phyloP scores from a whole-genome alignment of 805 yeast genomes.

The Pichia membranifaciens region DNA sequence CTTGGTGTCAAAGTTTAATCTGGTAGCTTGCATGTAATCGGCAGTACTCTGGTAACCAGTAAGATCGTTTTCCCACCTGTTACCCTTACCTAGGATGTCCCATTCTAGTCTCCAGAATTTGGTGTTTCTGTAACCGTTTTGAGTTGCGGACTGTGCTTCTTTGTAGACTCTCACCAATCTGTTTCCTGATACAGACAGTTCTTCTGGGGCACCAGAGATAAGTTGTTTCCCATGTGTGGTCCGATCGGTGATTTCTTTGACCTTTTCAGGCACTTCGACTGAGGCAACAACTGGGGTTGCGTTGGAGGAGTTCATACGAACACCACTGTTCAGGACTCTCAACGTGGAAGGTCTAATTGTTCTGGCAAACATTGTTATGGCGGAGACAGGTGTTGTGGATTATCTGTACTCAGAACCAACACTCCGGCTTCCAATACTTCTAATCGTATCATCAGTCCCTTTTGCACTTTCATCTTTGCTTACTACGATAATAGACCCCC shows the following conservation, averaged over 20 bases:
- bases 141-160: constrained; percentile 77
- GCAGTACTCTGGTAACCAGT: constrained; percentile 79
- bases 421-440: too few species aligned
- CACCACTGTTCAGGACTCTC: neutral
- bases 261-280: constrained; percentile 13
- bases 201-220: constrained; percentile 73
- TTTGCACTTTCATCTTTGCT: too few species aligned
- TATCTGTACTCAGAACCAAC: too few species aligned
- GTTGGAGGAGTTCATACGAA: constrained; percentile 11
- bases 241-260: constrained; percentile 16
- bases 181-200: constrained; percentile 39
- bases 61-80: constrained; percentile 86
- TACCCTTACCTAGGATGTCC: constrained; percentile 71
- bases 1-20: constrained; percentile 64
- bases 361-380: constrained; percentile 10
- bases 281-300: constrained; percentile 14
- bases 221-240: constrained; percentile 42
- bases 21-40: constrained; percentile 78
- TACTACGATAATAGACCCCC: too few species aligned
- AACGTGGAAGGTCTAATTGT: constrained; percentile 1
- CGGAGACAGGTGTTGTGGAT: too few species aligned
- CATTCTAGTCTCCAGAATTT: constrained; percentile 72
- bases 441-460: too few species aligned
- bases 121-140: constrained; percentile 55
- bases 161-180: constrained; percentile 73